phyloP scores from a whole-genome alignment of 768 basidiomycete species.

The Termitomyces sp. region DNA sequence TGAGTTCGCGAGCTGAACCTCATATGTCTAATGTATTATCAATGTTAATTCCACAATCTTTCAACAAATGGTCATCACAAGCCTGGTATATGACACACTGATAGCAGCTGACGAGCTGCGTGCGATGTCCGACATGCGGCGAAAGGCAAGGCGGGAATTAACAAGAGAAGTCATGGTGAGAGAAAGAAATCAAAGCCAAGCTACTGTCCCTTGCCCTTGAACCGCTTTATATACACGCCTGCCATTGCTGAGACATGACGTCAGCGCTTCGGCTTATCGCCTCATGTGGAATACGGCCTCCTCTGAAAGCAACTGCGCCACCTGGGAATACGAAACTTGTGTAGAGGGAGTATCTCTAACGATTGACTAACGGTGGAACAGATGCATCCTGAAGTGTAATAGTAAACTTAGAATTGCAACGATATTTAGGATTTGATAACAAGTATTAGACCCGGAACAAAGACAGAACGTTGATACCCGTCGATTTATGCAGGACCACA shows the following conservation, averaged over 20 bases:
- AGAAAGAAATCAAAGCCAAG: background rate
- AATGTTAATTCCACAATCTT: background rate
- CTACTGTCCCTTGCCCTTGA: background rate
- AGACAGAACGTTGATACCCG: background rate
- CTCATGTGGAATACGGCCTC: background rate
- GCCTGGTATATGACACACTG: background rate
- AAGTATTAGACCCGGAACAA: background rate
- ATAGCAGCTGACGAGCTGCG: background rate
- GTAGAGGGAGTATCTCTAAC: background rate
- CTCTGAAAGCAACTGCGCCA: background rate
- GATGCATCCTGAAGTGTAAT: background rate
- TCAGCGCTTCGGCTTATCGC: conserved; percentile 4
- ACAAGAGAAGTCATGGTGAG: conserved; percentile 13
- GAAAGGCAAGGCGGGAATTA: conserved; percentile 4
- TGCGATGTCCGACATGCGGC: background rate
- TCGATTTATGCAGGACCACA: too few relatives aligned
- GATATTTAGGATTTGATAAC: too few relatives aligned
- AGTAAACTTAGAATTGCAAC: too few relatives aligned
- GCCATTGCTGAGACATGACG: conserved; percentile 18
- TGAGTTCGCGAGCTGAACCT: conserved; percentile 19
- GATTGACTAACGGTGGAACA: background rate
- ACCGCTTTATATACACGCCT: conserved; percentile 10
- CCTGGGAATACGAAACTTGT: background rate
- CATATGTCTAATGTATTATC: conserved; percentile 18
- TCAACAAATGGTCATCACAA: background rate